phyloP scores from a whole-genome alignment of 345 rosid genomes.

The Psidium friedrichsthalianum region DNA sequence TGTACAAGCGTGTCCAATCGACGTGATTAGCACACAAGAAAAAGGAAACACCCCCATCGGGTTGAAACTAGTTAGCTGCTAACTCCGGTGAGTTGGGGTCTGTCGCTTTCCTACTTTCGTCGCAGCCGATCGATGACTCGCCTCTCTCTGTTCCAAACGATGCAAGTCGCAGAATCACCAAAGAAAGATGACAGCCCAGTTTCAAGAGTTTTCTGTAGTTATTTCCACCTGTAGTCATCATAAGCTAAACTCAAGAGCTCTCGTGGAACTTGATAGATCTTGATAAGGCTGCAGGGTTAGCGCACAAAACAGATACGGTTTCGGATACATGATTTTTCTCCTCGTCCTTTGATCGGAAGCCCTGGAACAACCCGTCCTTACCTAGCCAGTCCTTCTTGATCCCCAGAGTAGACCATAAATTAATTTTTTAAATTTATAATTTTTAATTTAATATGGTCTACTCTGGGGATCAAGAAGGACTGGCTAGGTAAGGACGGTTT shows the following conservation, averaged over 20 bases:
- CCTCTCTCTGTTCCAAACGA: background rate
- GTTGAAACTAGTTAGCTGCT: background rate
- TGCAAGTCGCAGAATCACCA: background rate
- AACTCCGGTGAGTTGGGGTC: background rate
- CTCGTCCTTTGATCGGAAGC: constrained; percentile 40
- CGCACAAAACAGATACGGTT: constrained; percentile 30
- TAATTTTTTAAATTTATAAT: too few relatives aligned
- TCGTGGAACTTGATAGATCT: constrained; percentile 75
- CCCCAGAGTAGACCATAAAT: constrained; percentile 65
- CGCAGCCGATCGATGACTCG: background rate
- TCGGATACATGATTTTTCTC: constrained; percentile 30
- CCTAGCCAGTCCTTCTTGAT: constrained; percentile 40
- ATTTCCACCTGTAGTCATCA: background rate
- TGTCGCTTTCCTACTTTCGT: background rate
- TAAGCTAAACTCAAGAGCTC: constrained; percentile 4
- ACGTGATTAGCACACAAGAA: background rate
- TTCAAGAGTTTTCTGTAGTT: background rate
- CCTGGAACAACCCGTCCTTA: constrained; percentile 45
- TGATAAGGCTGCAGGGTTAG: constrained; percentile 87
- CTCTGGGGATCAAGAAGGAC: constrained; percentile 51
- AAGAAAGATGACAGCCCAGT: background rate
- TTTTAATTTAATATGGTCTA: constrained; percentile 75
- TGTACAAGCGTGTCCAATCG: background rate
- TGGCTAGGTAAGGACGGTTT: constrained; percentile 31
- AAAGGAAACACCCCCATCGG: background rate